Evolutionary conservation across 2,329 filamentous ascomycete species (phyloP), one percentile per base, ranked within the genome.

Genomic region (Epicoccum sorghinum): DNA sequence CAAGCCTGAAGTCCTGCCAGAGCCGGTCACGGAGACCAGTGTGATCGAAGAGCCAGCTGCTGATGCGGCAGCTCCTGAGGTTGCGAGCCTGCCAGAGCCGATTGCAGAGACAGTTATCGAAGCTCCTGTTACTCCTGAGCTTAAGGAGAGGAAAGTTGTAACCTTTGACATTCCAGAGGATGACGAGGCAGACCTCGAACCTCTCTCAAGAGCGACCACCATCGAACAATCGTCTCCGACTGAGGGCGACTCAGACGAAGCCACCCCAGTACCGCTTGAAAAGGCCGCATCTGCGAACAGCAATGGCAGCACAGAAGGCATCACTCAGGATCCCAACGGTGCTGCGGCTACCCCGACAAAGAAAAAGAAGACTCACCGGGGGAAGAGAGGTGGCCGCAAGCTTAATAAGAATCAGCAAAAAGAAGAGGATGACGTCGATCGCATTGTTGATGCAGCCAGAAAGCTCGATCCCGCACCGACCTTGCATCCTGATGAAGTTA

Each of bases 291-390:
- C 56, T 27, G 25, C 45, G 42, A 55, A 39, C 27, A 55, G 57
- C 14, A 53, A 60, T 33, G 32, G 32, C 13, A 33, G 32, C 14
- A 44, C 42, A 25, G 67, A 70, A 4, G 58, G 60, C 29, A 51
- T 59, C 29, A 49, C 59, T 13, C 66, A 69, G 42, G 69, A 67
- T 30, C 54, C 65, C 9, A 60, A 51, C 13, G 50, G 57, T 24
- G 61, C 59, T 22, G 60, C 54, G 39, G 52, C 62, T n/a, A 70
- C 68, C 9, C 71, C 71, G 1, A 68, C 64, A 0, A 78, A 76
- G 63, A 81, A 81, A 68, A 80, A 79, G 67, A 81, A 80, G 58
- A 79, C 79, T 4, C 79, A 80, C 43, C 69, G 80, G 50, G 80
- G 80, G 23, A 78, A 78, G 56, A 75, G 79, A 14, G 79, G 78